Percentiles rank a stretch among this genome's conserved stretches.
These are phyloP conservation scores for Pterocarpus santalinus DNA, from an alignment of 306 rosid species.

Conservation along the genomic window DNA sequence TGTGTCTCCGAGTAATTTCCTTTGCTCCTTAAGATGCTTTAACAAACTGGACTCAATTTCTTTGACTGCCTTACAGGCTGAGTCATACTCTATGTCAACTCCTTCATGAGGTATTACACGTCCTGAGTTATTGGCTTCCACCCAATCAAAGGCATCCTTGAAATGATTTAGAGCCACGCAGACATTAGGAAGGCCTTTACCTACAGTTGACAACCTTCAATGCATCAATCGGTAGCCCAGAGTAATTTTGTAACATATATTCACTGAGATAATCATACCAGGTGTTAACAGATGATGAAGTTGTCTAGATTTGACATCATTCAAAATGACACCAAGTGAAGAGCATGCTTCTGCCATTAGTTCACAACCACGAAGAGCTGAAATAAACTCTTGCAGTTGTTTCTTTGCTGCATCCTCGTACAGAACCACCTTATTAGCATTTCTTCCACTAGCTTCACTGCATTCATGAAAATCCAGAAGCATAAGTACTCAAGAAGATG, in stretches of 20 bases:
- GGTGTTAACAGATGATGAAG: constrained; percentile 79
- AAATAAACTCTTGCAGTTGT: constrained; percentile 82
- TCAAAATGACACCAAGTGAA: constrained; percentile 68
- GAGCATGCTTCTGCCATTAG: constrained; percentile 79
- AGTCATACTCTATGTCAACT: constrained; percentile 80
- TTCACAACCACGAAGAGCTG: constrained; percentile 88
- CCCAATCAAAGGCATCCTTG: constrained; percentile 97
- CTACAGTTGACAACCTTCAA: constrained; percentile 54
- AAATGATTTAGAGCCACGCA: constrained; percentile 68
- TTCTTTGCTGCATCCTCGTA: constrained; percentile 94
- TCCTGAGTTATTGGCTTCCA: constrained; percentile 88
- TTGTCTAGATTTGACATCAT: constrained; percentile 66
- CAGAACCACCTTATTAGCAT: constrained; percentile 81
- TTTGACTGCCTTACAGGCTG: constrained; percentile 76
- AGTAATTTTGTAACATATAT: constrained; percentile 3
- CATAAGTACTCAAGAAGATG: constrained; percentile 39
- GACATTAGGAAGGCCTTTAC: constrained; percentile 80
- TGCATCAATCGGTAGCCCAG: constrained; percentile 37
- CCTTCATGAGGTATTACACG: constrained; percentile 93
- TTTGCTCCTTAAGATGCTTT: constrained; percentile 75
- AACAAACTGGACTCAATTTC: constrained; percentile 69
- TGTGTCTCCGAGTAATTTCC: constrained; percentile 69
- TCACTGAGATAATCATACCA: constrained; percentile 58
- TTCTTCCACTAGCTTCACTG: constrained; percentile 91
- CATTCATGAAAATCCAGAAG: constrained; percentile 47